Base-by-base conservation (phyloP, 257 asterid genomes). In the Salvia miltiorrhiza region DNA sequence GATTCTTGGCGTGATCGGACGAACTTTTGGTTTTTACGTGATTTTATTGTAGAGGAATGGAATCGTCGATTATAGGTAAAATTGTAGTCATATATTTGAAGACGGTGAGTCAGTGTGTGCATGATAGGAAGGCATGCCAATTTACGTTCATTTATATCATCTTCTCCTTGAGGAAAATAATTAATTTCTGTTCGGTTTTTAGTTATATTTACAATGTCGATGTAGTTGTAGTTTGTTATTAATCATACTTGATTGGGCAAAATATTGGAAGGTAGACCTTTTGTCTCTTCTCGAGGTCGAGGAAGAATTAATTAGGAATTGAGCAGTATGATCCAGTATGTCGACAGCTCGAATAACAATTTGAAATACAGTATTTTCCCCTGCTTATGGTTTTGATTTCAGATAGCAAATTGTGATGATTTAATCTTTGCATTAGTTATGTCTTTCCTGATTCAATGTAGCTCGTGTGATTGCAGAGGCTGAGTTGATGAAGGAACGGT, bases 401-500 rank as follows among this genome's bases (percentile, higher is more conserved):
- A 55, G 58, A 72, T 39, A 44, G 20, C 11, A 56, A 55, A 10
- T 26, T 48, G 24, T 59, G 7, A 12, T 50, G 49, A 37, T 60
- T 37, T 47, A 19, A 50, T 74, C 45, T 28, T 67, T 17, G 23
- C 37, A 12, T 53, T 44, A 49, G 21, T 52, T 57, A 50, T 30
- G 40, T 60, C 16, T 30, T 67, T 35, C 32, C 70, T 50, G 56
- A 77, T 40, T 41, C 19, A 21, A 13, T 35, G n/a, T n/a, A n/a
- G n/a, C n/a, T n/a, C n/a, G n/a, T n/a, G n/a, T n/a, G 68, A 52
- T 48, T 68, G 40, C 86, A 88, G 99, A 84, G 76, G 84, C 85
- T 50, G 92, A 87, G 57, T 52, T 87, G 69, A 90, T 93, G 93
- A 93, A 93, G 75, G 87, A 88, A 72, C 77, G 96, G 37, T 93